Base-by-base conservation (phyloP, 441 rosid genomes). In the Theobroma grandiflorum region DNA sequence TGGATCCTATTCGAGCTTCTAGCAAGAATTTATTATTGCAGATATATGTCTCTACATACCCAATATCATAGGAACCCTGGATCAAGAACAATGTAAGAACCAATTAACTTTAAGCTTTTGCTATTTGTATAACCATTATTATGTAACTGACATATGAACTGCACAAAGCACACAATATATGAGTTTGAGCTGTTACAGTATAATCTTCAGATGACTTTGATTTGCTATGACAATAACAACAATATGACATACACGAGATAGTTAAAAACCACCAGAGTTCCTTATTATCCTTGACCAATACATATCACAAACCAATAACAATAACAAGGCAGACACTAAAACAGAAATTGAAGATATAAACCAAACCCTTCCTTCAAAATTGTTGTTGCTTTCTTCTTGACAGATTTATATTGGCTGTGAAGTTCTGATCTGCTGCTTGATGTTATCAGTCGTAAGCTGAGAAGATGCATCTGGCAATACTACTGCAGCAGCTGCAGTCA, bases 361-460 rank as follows among this genome's bases (percentile, higher is more conserved):
- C 87, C 90, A 86, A 88, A 84, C 90, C 84, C 85, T 79, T 85
- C 77, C 83, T 89, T 86, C 83, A 83, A 88, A 90, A 90, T 85
- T 88, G 91, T 79, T 85, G 73, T 76, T 82, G 78, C 80, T 77
- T 79, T 73, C 81, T 82, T 55, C 71, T 67, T 38, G 31, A 81
- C 76, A n/a, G 75, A 59, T 84, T 86, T 82, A 93, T 78, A 89
- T 83, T 26, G 93, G 91, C 89, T 95, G 94, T 8, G 93, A 95
- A 77, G 92, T 85, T 86, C 95, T 91, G 63, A 91, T 90, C 89
- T 96, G 96, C 80, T 89, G 96, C 88, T 87, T 87, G 73, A 84
- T 78, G 80, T 74, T 90, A 53, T 93, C 98, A n/a, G 80, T 72
- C 4, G 92, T 85, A 80, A 85, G 87, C 86, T 89, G 93, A 75